These are phyloP conservation scores for Ilex asprella DNA, from an alignment of 257 asterid species.

Conservation along the genomic window DNA sequence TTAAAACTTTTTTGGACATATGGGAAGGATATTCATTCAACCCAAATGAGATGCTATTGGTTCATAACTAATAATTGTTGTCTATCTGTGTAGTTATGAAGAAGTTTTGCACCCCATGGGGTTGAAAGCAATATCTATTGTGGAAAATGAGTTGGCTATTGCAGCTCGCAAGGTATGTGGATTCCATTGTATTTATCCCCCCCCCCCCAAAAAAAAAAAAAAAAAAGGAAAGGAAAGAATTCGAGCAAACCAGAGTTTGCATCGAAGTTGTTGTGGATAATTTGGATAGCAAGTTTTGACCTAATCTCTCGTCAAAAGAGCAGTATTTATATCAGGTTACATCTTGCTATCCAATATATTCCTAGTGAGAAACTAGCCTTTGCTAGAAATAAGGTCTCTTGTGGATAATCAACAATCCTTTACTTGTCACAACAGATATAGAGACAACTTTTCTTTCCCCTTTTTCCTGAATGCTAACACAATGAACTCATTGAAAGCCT, in stretches of 20 bases:
- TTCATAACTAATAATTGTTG: conserved; percentile 1
- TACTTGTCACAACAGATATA: too few species aligned
- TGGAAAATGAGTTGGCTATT: conserved; percentile 61
- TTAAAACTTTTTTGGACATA: neutral
- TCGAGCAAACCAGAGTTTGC: neutral
- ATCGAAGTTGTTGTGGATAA: neutral
- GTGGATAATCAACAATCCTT: too few species aligned
- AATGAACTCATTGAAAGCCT: too few species aligned
- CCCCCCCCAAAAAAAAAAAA: too few species aligned
- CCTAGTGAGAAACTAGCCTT: too few species aligned
- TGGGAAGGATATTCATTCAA: neutral
- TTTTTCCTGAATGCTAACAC: too few species aligned
- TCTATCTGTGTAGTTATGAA: conserved; percentile 47
- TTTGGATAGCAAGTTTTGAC: neutral
- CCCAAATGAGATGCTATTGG: neutral
- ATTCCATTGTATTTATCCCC: neutral
- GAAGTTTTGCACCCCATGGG: conserved; percentile 71
- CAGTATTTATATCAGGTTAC: neutral
- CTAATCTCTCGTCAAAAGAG: neutral
- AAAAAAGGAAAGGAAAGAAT: neutral
- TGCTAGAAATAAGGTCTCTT: too few species aligned
- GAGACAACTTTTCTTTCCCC: too few species aligned
- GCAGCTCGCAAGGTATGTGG: conserved; percentile 57
- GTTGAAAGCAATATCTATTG: conserved; percentile 46
- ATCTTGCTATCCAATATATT: neutral